Base-by-base conservation (phyloP, 768 basidiomycete species). In the Boletellus ananiceps region DNA sequence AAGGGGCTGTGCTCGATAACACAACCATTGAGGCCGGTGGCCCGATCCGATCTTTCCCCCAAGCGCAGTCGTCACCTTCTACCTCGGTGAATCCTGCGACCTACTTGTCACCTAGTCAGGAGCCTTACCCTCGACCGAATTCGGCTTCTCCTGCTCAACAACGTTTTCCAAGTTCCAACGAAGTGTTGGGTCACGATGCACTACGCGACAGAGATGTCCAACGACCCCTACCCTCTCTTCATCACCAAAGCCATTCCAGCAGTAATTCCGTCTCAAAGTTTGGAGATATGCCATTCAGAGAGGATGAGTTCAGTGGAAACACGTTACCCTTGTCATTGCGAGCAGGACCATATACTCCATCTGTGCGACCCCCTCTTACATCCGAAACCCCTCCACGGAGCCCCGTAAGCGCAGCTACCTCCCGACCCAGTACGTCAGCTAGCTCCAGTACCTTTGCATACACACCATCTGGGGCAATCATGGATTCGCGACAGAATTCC, bases 61-160 rank as follows among this genome's bases (percentile, higher is more conserved):
- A 65, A 25, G 44, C 57, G n/a, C 65, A 65, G 19, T 36, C 66
- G 8, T 58, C 63, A 11, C 54, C 64, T 21, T 48, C 56, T 8
- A 39, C 44, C 19, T 58, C 57, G 16, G 56, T 52, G 5, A 55
- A 56, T 31, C 43, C 57, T 44, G 52, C 57, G 18, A 38, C 64
- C 6, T 68, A 69, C 44, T 64, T 74, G 46, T 76, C 78, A 14
- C 74, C 80, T 6, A 71, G 61, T 47, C 71, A 74, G 44, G 84
- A 87, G 1, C 81, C 83, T 2, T 78, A 75, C 58, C 75, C 79
- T 16, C 77, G 85, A 33, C 82, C 86, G 2, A 80, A 75, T 42
- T 86, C 86, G 29, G 81, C 84, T 15, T 69, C 66, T 36, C 66
- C 66, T 29, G 67, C 64, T 31, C 66, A 67, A 40, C 68, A 59